Evolutionary conservation across 2,329 filamentous ascomycete species (phyloP).

Genomic region (Aphanoascus verrucosus): DNA sequence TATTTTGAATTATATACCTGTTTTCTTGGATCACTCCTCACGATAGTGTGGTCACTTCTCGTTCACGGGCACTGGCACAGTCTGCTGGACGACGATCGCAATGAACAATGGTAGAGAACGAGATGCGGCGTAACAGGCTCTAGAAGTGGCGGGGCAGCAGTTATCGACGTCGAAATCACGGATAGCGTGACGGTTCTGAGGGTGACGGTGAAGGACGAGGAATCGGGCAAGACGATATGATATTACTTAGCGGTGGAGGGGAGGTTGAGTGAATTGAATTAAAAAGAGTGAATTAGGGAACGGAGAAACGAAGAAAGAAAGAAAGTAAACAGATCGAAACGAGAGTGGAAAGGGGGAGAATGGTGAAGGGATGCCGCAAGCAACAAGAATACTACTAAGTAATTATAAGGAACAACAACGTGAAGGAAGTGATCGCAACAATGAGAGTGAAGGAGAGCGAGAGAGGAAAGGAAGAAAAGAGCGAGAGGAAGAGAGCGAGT

Average conservation of each 20-base stretch:
- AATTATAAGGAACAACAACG: constrained; percentile 14
- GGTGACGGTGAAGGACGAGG: background rate
- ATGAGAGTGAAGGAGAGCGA: constrained; percentile 9
- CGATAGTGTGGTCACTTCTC: background rate
- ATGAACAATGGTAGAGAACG: background rate
- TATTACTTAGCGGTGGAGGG: background rate
- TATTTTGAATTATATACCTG: constrained; percentile 1
- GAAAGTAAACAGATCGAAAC: constrained; percentile 10
- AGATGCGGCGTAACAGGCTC: background rate
- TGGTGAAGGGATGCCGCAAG: constrained; percentile 10
- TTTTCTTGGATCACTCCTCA: background rate
- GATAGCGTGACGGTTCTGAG: background rate
- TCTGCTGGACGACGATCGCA: background rate
- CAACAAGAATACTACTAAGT: constrained; percentile 3
- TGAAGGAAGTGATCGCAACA: constrained; percentile 12
- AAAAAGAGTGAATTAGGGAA: constrained; percentile 9
- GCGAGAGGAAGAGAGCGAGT: constrained; percentile 5
- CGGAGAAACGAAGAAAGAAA: background rate
- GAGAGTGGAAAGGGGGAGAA: constrained; percentile 7
- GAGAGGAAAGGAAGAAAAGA: constrained; percentile 8
- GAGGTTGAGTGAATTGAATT: constrained; percentile 2
- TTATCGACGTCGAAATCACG: background rate
- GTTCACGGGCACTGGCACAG: background rate
- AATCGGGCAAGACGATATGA: background rate
- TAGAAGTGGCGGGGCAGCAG: background rate